These are phyloP conservation scores for Boletus sp. DNA, from an alignment of 768 basidiomycete species.

Conservation along the genomic window DNA sequence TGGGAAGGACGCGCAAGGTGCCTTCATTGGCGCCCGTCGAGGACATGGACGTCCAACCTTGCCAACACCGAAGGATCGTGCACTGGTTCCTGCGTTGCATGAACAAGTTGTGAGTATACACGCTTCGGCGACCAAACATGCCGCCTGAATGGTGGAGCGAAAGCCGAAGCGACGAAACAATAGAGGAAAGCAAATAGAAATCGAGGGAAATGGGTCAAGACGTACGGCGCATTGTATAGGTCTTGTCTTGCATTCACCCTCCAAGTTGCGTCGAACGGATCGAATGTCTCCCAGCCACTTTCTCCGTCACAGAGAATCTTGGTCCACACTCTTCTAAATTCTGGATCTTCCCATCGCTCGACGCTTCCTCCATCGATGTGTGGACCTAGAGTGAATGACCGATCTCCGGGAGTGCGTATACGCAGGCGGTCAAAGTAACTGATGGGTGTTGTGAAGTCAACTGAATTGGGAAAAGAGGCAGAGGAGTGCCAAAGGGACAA, in stretches of 20 bases:
- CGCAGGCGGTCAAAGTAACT: conserved; percentile 77
- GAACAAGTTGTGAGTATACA: not conserved
- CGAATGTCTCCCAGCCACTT: conserved; percentile 43
- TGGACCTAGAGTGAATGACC: conserved; percentile 63
- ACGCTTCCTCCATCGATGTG: conserved; percentile 54
- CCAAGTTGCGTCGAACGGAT: conserved; percentile 48
- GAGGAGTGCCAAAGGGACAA: conserved; percentile 55
- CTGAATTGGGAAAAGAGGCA: conserved; percentile 37
- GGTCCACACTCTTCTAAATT: conserved; percentile 39
- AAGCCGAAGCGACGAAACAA: not conserved
- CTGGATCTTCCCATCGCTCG: conserved; percentile 56
- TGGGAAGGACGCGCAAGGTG: conserved; percentile 61
- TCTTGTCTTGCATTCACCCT: conserved; percentile 55
- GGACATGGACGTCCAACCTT: conserved; percentile 56
- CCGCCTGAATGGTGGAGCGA: conserved; percentile 6
- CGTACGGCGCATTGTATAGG: conserved; percentile 58
- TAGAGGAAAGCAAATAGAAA: not conserved
- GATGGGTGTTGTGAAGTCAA: conserved; percentile 58
- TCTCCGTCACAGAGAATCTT: conserved; percentile 44
- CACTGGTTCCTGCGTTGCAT: conserved; percentile 44
- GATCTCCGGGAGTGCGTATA: conserved; percentile 70
- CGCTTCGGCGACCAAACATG: not conserved
- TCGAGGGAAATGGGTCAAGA: not conserved
- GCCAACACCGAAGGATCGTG: conserved; percentile 56
- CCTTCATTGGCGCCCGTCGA: conserved; percentile 58